These are phyloP conservation scores for Jacaranda copaia DNA, from an alignment of 257 asterid genomes.

Conservation along the genomic window DNA sequence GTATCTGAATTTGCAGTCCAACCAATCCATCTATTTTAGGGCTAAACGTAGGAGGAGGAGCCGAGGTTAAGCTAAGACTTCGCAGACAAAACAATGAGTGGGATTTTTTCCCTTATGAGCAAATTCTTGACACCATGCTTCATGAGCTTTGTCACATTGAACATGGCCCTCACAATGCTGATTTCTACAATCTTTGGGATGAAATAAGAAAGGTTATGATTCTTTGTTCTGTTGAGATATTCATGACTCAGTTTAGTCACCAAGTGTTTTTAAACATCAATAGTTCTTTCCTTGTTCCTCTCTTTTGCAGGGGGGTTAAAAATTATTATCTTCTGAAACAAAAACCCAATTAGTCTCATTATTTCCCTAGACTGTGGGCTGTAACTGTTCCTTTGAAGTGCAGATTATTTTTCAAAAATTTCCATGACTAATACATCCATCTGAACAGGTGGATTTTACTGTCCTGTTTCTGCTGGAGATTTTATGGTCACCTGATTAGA, in stretches of 20 bases:
- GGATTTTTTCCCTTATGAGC: constrained; percentile 75
- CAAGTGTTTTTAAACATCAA: too few relatives aligned
- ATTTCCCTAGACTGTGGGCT: neutral
- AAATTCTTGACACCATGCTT: constrained; percentile 85
- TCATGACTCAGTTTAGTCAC: too few relatives aligned
- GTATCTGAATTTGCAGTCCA: constrained; percentile 59
- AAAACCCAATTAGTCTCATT: neutral
- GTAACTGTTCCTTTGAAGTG: neutral
- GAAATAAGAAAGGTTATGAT: constrained; percentile 73
- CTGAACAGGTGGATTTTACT: neutral
- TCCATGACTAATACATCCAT: neutral
- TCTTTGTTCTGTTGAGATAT: neutral
- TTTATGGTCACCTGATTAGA: constrained; percentile 7
- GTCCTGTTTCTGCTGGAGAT: neutral
- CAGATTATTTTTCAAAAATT: neutral
- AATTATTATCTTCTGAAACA: neutral
- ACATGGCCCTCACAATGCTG: constrained; percentile 79
- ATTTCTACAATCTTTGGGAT: constrained; percentile 84
- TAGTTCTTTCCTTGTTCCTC: too few relatives aligned
- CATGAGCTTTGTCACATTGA: constrained; percentile 94
- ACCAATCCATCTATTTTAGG: constrained; percentile 74
- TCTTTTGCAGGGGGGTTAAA: neutral
- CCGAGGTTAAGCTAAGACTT: constrained; percentile 79
- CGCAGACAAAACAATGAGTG: constrained; percentile 77
- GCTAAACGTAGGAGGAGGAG: constrained; percentile 79